Percentiles rank a stretch among this genome's conserved stretches.
Conservation (phyloP, 768 basidiomycete genomes). For the Podaxis sp. region DNA sequence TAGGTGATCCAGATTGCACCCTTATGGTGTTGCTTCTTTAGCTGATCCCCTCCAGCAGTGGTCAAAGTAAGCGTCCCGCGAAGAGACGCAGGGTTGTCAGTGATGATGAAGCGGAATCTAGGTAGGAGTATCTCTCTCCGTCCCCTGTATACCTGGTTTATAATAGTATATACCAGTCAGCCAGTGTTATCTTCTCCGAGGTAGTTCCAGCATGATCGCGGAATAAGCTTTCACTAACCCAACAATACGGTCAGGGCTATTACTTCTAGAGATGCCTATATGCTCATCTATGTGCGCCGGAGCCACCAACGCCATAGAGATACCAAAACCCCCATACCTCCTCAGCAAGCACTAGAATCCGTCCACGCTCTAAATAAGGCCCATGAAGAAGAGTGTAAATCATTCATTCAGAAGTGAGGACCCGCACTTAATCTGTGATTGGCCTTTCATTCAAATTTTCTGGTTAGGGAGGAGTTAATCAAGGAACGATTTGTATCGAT, state of each 20-base stretch:
- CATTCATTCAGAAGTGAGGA: slow-evolving; percentile 46
- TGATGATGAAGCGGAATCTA: slow-evolving; percentile 42
- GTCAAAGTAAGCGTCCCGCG: slow-evolving; percentile 33
- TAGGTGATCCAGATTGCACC: background rate
- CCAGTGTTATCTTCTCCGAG: background rate
- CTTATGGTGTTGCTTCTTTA: background rate
- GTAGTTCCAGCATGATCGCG: background rate
- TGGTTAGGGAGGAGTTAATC: slow-evolving; percentile 40
- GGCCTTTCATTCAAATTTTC: slow-evolving; percentile 5
- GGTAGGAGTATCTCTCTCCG: background rate
- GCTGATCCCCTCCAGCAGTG: slow-evolving; percentile 17
- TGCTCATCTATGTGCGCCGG: slow-evolving; percentile 83
- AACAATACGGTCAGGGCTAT: slow-evolving; percentile 38
- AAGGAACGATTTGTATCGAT: slow-evolving; percentile 46
- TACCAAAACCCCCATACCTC: slow-evolving; percentile 40
- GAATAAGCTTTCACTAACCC: background rate
- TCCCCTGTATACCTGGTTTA: background rate
- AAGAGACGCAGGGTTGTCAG: slow-evolving; percentile 56
- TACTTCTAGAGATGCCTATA: slow-evolving; percentile 87
- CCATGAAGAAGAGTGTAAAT: slow-evolving; percentile 53
- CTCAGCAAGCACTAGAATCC: slow-evolving; percentile 50
- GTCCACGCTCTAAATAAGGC: slow-evolving; percentile 53
- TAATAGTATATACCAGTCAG: background rate
- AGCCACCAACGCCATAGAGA: slow-evolving; percentile 2
- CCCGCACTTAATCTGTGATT: background rate